phyloP scores from a whole-genome alignment of 306 rosid genomes.

The Fagus crenata region DNA sequence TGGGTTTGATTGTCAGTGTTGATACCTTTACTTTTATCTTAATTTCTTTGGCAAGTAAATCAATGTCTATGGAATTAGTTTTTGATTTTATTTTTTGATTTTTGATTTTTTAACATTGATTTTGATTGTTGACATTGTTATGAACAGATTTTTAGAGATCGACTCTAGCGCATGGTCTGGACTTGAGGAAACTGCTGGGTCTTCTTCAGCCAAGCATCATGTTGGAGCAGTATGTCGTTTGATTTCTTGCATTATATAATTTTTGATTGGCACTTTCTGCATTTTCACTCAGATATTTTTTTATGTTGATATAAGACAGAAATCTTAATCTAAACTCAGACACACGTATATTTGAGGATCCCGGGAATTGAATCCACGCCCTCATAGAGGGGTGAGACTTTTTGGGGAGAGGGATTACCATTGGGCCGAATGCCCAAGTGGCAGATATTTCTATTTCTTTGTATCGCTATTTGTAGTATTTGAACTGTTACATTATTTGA shows the following conservation, averaged over 20 bases:
- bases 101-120: neutral
- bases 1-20: neutral
- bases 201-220: constrained; percentile 58
- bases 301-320: neutral
- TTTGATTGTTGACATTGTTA: neutral
- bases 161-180: constrained; percentile 82
- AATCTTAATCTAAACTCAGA: too few relatives aligned
- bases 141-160: constrained; percentile 64
- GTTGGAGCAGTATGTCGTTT: constrained; percentile 77
- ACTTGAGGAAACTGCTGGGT: constrained; percentile 84
- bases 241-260: neutral
- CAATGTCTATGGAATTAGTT: neutral
- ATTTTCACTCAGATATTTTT: neutral
- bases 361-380: too few relatives aligned
- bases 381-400: too few relatives aligned
- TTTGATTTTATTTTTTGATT: neutral
- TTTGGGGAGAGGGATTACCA: too few relatives aligned
- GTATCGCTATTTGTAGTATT: neutral
- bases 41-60: neutral
- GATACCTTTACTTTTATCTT: neutral
- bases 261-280: neutral
- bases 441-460: neutral
- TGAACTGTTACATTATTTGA: neutral
- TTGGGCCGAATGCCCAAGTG: too few relatives aligned
- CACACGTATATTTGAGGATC: too few relatives aligned